Evolutionary conservation across 345 rosid species (phyloP).

Genomic region (Psidium guajava): DNA sequence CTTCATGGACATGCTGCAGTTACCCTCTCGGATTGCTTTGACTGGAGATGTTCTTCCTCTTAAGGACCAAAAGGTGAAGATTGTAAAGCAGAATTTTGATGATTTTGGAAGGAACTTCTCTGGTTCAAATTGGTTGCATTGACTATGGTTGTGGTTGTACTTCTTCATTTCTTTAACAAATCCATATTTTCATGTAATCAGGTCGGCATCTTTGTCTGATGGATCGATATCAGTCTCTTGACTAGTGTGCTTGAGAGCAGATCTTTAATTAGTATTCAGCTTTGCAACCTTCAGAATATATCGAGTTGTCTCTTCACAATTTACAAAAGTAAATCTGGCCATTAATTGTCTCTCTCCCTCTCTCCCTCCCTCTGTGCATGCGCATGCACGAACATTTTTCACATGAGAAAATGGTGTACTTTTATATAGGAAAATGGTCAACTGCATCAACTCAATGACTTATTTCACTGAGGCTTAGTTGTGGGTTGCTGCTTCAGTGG

Average conservation of each 20-base stretch:
- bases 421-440: background rate
- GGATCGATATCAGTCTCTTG: background rate
- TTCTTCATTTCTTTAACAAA: background rate
- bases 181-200: background rate
- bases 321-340: background rate
- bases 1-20: constrained; percentile 30
- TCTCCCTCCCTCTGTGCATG: background rate
- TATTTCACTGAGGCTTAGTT: background rate
- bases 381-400: background rate
- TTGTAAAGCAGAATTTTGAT: background rate
- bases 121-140: background rate
- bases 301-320: background rate
- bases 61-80: constrained; percentile 48
- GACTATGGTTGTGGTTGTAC: background rate
- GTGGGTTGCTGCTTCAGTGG: background rate
- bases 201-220: background rate
- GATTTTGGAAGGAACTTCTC: background rate
- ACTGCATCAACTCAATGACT: background rate
- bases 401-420: background rate
- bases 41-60: constrained; percentile 69
- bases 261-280: background rate
- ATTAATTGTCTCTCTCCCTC: background rate
- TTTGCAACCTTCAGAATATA: background rate
- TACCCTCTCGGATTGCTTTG: constrained; percentile 66
- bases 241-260: background rate